Evolutionary conservation across 2,329 filamentous ascomycete species (phyloP).

Genomic region (Colletotrichum siamense): DNA sequence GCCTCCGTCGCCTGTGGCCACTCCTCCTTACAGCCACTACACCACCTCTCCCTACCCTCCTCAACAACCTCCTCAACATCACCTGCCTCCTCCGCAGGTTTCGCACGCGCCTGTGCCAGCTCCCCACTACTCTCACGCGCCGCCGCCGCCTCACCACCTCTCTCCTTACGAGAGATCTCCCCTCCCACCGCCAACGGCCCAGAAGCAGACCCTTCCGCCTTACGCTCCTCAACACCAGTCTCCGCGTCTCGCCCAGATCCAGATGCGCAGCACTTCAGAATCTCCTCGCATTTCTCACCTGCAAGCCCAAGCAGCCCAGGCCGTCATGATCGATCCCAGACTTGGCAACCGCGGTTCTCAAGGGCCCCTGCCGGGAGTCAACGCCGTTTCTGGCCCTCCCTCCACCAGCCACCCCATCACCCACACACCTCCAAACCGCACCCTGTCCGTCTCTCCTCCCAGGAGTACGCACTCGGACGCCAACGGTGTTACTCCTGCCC

Average conservation of each 20-base stretch:
- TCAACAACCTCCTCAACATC: constrained; percentile 28
- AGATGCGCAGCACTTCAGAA: constrained; percentile 29
- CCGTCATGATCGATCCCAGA: constrained; percentile 44
- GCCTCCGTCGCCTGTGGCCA: constrained; percentile 62
- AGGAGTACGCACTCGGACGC: constrained; percentile 43
- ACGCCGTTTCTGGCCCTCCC: constrained; percentile 27
- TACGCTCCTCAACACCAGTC: constrained; percentile 39
- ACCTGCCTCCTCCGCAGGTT: constrained; percentile 25
- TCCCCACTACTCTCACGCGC: constrained; percentile 30
- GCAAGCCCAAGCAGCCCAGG: constrained; percentile 47
- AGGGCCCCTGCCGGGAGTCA: constrained; percentile 44
- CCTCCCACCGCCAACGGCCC: constrained; percentile 40
- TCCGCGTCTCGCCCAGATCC: constrained; percentile 27
- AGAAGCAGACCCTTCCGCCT: constrained; percentile 31
- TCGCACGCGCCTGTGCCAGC: constrained; percentile 32
- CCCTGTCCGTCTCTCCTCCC: constrained; percentile 55
- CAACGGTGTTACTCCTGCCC: constrained; percentile 19
- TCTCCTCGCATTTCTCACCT: constrained; percentile 52
- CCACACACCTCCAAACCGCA: constrained; percentile 49
- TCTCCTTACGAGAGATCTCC: constrained; percentile 37
- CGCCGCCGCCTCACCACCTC: constrained; percentile 19
- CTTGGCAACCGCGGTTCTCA: constrained; percentile 42
- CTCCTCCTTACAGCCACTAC: constrained; percentile 58
- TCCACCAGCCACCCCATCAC: constrained; percentile 37
- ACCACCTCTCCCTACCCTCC: constrained; percentile 39